A percentile compares a stretch with the other conserved stretches of the same genome.
Conservation (phyloP, 2,329 filamentous ascomycete species). For the Zasmidium cellare region DNA sequence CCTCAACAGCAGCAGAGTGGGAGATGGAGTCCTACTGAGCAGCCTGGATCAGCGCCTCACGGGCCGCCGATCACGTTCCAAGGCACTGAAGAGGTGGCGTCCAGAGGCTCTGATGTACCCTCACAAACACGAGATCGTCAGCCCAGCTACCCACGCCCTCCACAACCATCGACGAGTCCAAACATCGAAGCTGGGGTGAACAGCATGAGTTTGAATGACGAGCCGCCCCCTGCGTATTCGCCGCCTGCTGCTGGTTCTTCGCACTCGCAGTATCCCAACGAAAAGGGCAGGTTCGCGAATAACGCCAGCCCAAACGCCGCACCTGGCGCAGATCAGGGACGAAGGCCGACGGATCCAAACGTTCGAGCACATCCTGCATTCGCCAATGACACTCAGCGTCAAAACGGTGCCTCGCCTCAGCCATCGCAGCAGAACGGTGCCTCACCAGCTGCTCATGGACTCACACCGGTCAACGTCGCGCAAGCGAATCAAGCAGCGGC, state of each 20-base stretch:
- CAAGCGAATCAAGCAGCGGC: conserved; percentile 30
- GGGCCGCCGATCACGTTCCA: conserved; percentile 91
- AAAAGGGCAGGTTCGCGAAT: conserved; percentile 65
- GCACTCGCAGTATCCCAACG: conserved; percentile 67
- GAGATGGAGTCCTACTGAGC: conserved; percentile 94
- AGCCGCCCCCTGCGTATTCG: conserved; percentile 93
- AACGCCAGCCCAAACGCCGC: conserved; percentile 30
- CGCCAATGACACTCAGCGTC: conserved; percentile 66
- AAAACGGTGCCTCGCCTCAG: conserved; percentile 42
- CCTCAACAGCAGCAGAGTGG: conserved; percentile 50
- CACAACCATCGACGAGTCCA: conserved; percentile 44
- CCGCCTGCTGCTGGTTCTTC: conserved; percentile 42
- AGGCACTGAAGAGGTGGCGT: conserved; percentile 69
- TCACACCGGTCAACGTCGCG: conserved; percentile 44
- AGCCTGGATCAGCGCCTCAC: conserved; percentile 80
- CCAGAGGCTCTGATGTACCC: conserved; percentile 20
- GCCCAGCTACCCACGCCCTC: conserved; percentile 37
- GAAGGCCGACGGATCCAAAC: conserved; percentile 39
- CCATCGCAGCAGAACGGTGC: conserved; percentile 40
- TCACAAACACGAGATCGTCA: conserved; percentile 16
- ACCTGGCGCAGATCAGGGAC: conserved; percentile 25
- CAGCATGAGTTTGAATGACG: conserved; percentile 75
- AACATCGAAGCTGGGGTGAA: conserved; percentile 81
- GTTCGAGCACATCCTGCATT: conserved; percentile 78
- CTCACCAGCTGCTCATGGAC: conserved; percentile 27